Percentiles rank a stretch among this genome's conserved stretches.
Evolutionary conservation across 139 green algal genomes (phyloP).

Genomic region (Penium margaritaceum): DNA sequence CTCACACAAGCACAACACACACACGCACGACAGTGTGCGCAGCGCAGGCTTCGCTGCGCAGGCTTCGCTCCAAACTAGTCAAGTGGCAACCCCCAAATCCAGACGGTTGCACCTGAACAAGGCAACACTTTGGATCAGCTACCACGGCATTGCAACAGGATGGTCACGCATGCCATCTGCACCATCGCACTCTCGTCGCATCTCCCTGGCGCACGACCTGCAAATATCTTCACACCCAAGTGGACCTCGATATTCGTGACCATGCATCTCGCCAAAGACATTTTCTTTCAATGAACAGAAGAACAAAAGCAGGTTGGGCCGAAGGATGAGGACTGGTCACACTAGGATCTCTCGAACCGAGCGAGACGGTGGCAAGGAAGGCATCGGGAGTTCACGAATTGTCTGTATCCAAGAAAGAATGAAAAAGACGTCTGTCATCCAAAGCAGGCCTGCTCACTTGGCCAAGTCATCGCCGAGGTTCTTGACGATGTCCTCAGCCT

Average conservation of each 20-base stretch:
- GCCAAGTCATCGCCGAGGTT: conserved; percentile 10
- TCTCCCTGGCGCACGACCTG: no score
- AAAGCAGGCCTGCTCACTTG: neutral
- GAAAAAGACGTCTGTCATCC: no score
- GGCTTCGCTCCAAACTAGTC: neutral
- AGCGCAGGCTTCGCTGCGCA: neutral
- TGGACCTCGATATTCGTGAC: no score
- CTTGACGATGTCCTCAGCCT: conserved; percentile 5
- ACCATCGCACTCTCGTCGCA: neutral
- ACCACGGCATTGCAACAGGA: neutral
- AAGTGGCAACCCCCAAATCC: no score
- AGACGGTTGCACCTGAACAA: neutral
- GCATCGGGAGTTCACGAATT: neutral
- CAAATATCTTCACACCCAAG: no score
- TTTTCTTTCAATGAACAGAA: neutral
- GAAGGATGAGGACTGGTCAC: no score
- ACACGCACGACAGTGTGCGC: neutral
- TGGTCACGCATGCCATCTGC: neutral
- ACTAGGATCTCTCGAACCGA: neutral
- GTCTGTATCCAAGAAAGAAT: neutral
- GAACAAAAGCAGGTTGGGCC: neutral
- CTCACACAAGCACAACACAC: neutral
- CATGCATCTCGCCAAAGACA: neutral
- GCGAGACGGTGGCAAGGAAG: neutral
- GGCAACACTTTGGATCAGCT: neutral